Evolutionary conservation across 1,139 yeast genomes (phyloP).

Genomic region (Yamadazyma triangularis): DNA sequence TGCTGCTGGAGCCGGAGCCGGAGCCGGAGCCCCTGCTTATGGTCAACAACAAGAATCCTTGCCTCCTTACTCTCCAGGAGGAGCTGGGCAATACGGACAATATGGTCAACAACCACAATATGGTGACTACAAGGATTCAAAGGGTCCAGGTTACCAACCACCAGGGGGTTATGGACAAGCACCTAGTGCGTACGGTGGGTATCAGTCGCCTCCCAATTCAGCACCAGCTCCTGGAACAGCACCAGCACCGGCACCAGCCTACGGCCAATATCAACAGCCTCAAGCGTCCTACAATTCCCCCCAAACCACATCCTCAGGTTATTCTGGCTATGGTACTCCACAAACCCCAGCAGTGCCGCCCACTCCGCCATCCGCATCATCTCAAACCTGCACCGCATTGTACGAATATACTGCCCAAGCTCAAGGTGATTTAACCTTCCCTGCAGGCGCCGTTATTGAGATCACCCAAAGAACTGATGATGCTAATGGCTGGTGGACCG

Average conservation of each 20-base stretch:
- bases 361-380: constrained; percentile 35
- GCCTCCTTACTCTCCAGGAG: constrained; percentile 28
- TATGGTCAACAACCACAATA: constrained; percentile 4
- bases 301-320: constrained; percentile 10
- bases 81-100: constrained; percentile 1
- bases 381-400: constrained; percentile 65
- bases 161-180: constrained; percentile 1
- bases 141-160: constrained; percentile 15
- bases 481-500: constrained; percentile 98
- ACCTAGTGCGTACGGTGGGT: constrained; percentile 5
- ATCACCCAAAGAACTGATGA: constrained; percentile 78
- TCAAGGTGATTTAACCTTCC: constrained; percentile 80
- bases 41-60: constrained; percentile 13
- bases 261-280: no score
- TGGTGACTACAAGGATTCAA: constrained; percentile 15
- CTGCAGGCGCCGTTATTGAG: constrained; percentile 85
- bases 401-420: constrained; percentile 83
- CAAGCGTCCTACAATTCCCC: constrained; percentile 4
- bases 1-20: constrained; percentile 46
- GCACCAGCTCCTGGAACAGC: no score
- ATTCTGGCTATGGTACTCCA: constrained; percentile 11
- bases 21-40: constrained; percentile 19
- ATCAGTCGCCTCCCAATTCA: constrained; percentile 14
- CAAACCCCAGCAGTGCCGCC: constrained; percentile 18
- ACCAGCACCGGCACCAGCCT: no score